These are phyloP conservation scores for Diaporthe nobilis DNA, from an alignment of 2,329 filamentous ascomycete species.

Conservation along the genomic window DNA sequence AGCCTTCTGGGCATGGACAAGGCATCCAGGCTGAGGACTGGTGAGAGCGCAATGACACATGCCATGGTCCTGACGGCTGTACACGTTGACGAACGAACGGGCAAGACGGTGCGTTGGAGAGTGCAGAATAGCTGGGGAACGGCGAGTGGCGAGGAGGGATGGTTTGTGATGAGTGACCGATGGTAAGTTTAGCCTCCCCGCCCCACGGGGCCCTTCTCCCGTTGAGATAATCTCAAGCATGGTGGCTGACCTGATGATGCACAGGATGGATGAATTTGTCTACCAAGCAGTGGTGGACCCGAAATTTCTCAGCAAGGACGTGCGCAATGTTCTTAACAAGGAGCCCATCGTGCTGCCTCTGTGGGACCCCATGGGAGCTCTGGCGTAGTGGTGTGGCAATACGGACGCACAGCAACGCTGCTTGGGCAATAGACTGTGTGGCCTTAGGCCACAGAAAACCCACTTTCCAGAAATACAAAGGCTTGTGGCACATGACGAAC, in stretches of 20 bases:
- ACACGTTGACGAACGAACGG: conserved; percentile 76
- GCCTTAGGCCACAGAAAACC: background rate
- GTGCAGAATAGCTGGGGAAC: conserved; percentile 91
- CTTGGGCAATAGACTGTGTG: background rate
- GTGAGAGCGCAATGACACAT: conserved; percentile 89
- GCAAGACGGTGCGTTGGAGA: conserved; percentile 81
- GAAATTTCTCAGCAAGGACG: conserved; percentile 73
- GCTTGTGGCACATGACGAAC: background rate
- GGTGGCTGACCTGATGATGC: background rate
- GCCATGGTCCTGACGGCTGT: conserved; percentile 93
- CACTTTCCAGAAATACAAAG: background rate
- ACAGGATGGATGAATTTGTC: conserved; percentile 78
- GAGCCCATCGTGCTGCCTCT: conserved; percentile 79
- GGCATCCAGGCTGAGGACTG: conserved; percentile 78
- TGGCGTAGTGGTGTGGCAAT: conserved; percentile 65
- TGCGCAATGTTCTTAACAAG: conserved; percentile 79
- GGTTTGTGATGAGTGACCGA: conserved; percentile 89
- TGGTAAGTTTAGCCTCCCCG: conserved; percentile 58
- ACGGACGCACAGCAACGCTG: background rate
- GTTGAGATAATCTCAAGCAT: background rate
- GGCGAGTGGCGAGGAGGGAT: conserved; percentile 79
- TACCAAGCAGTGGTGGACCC: conserved; percentile 91
- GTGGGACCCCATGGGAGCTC: conserved; percentile 85
- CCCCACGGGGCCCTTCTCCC: no score
- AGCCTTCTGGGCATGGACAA: conserved; percentile 81